phyloP scores from a whole-genome alignment of 805 yeast species.

The Kazachstania psychrophila region DNA sequence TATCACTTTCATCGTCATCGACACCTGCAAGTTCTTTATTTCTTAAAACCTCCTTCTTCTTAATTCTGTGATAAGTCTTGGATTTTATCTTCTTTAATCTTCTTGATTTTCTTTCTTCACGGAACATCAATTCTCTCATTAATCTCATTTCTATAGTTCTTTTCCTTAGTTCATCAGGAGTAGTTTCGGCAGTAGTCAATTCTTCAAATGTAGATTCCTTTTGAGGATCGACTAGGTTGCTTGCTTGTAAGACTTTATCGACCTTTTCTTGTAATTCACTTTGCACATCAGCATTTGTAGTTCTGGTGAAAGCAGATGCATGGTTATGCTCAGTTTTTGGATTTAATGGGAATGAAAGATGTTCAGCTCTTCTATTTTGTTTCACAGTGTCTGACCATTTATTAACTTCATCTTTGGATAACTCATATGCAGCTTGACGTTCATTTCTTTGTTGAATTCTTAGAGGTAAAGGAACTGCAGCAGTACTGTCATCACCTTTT shows the following conservation, averaged over 20 bases:
- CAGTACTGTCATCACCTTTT: slow-evolving; percentile 36
- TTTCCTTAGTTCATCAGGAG: slow-evolving; percentile 68
- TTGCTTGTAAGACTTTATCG: slow-evolving; percentile 48
- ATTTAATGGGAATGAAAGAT: slow-evolving; percentile 56
- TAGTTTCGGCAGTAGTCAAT: slow-evolving; percentile 68
- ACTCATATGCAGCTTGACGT: slow-evolving; percentile 81
- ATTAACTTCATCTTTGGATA: slow-evolving; percentile 75
- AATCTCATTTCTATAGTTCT: slow-evolving; percentile 75
- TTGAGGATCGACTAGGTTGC: slow-evolving; percentile 61
- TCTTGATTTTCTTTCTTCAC: slow-evolving; percentile 86
- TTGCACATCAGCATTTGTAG: slow-evolving; percentile 34
- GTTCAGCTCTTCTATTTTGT: slow-evolving; percentile 75
- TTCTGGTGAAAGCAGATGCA: slow-evolving; percentile 46
- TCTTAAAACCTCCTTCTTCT: slow-evolving; percentile 71
- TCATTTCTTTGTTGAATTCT: slow-evolving; percentile 80
- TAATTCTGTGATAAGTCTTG: slow-evolving; percentile 75
- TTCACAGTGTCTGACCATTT: slow-evolving; percentile 84
- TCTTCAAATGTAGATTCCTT: slow-evolving; percentile 82
- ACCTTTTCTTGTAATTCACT: slow-evolving; percentile 63
- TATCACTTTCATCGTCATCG: slow-evolving; percentile 41
- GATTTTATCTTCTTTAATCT: slow-evolving; percentile 92
- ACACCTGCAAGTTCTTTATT: slow-evolving; percentile 51
- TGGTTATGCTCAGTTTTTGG: slow-evolving; percentile 35
- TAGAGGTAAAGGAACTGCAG: slow-evolving; percentile 76
- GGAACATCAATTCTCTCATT: slow-evolving; percentile 93